Evolutionary conservation across 2,329 filamentous ascomycete species (phyloP).

Genomic region (Acrocalymma vagum): DNA sequence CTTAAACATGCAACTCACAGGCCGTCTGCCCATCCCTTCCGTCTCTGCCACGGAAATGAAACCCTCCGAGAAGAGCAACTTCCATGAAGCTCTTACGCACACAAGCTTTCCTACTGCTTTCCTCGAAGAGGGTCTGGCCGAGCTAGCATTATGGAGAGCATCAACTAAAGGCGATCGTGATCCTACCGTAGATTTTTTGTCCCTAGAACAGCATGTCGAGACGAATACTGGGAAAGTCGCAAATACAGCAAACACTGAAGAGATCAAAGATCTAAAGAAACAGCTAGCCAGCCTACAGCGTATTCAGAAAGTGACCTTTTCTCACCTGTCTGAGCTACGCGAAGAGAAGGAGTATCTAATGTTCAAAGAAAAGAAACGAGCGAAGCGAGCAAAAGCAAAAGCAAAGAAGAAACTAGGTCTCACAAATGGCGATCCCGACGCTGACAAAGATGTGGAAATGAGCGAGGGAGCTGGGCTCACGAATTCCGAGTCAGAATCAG

Average conservation of each 20-base stretch:
- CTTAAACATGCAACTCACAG: constrained; percentile 69
- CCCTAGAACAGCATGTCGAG: constrained; percentile 20
- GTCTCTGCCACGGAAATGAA: constrained; percentile 39
- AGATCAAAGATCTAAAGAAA: constrained; percentile 45
- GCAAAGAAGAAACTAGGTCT: constrained; percentile 27
- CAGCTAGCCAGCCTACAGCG: constrained; percentile 55
- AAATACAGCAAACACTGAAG: constrained; percentile 24
- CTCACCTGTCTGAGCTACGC: constrained; percentile 53
- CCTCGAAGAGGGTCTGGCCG: constrained; percentile 47
- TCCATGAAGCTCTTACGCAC: constrained; percentile 53
- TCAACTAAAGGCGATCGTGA: constrained; percentile 23
- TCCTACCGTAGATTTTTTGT: constrained; percentile 44
- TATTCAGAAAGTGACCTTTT: constrained; percentile 55
- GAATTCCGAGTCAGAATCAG: constrained; percentile 28
- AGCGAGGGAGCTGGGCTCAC: constrained; percentile 24
- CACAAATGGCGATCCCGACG: constrained; percentile 24
- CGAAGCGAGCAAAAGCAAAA: constrained; percentile 28
- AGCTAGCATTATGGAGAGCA: constrained; percentile 39
- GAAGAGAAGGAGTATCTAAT: constrained; percentile 50
- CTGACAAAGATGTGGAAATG: constrained; percentile 40
- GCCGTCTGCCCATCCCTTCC: constrained; percentile 29
- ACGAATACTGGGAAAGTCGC: constrained; percentile 6
- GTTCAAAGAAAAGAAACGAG: constrained; percentile 38
- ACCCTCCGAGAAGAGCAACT: constrained; percentile 30
- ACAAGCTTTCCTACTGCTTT: constrained; percentile 52